phyloP scores from a whole-genome alignment of 441 rosid genomes.

The Bruguiera hainesii region DNA sequence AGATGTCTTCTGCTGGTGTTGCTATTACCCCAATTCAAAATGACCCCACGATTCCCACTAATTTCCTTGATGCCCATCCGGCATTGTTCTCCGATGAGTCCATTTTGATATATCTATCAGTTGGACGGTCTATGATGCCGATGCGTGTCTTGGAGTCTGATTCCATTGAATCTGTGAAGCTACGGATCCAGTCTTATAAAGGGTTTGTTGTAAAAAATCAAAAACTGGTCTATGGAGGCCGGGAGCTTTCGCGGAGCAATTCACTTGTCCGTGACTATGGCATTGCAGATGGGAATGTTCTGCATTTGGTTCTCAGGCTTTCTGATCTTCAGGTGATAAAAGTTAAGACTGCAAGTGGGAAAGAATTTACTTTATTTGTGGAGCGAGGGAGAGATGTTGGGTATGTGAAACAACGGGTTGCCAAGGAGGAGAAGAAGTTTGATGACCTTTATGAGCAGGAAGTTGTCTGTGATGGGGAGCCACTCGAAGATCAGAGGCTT shows the following conservation, averaged over 20 bases:
- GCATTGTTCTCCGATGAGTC: conserved; percentile 38
- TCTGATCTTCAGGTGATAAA: conserved; percentile 67
- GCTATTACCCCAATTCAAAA: conserved; percentile 36
- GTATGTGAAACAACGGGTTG: conserved; percentile 70
- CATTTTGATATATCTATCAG: conserved; percentile 42
- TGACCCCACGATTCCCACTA: conserved; percentile 32
- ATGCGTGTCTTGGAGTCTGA: conserved; percentile 64
- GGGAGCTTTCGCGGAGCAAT: conserved; percentile 62
- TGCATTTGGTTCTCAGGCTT: conserved; percentile 75
- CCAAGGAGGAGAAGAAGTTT: conserved; percentile 44
- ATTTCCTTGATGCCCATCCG: conserved; percentile 21
- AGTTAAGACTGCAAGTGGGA: conserved; percentile 57
- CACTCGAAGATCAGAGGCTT: conserved; percentile 61
- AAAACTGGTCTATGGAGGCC: conserved; percentile 71
- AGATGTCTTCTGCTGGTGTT: conserved; percentile 61
- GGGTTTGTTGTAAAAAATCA: conserved; percentile 77
- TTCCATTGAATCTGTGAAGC: conserved; percentile 64
- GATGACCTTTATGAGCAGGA: conserved; percentile 58
- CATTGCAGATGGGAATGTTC: conserved; percentile 64
- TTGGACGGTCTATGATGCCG: conserved; percentile 44
- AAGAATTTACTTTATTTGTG: conserved; percentile 56
- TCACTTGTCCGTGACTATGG: conserved; percentile 77
- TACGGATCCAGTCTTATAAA: conserved; percentile 56
- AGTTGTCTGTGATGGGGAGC: conserved; percentile 65
- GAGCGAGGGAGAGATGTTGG: conserved; percentile 69